Evolutionary conservation across 2,329 filamentous ascomycete genomes (phyloP), one percentile per base, ranked within the genome.

Genomic region (Trichoderma hamatum): DNA sequence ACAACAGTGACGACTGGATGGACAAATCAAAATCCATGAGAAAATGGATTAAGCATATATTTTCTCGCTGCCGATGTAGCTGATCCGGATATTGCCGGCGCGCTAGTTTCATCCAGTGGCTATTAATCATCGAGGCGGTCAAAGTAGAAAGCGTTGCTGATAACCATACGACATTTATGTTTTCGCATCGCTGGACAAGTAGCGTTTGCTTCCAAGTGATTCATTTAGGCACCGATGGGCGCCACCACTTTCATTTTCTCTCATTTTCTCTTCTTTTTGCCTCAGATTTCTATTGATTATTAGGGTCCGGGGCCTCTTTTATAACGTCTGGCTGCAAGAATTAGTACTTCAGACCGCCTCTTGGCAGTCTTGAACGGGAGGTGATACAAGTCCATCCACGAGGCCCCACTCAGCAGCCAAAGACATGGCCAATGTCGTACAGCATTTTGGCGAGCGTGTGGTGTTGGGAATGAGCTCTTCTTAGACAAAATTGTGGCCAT

Each of bases 351-450:
- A 46, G 62, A 65, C 62, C 62, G 62, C 34, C 21, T 49, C 51
- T 13, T 46, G 19, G 7, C 5, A 43, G 34, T 3, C 46, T 46
- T 19, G 5, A 65, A 21, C 13, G 26, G 16, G 21, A 30, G 19
- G 62, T 66, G 16, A 49, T 34, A 66, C 62, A 66, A 11, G n/a
- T 5, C 51, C 36, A 49, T 19, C 26, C n/a, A 55, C n/a, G 24
- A 43, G 19, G 11, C 7, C 46, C 34, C 30, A n/a, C 34, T 43
- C 28, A 26, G 24, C 28, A 5, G 11, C 3, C 4, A 65, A 24
- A 46, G 19, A 34, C 62, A 32, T 14, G 9, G 43, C 7, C n/a
- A 26, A 9, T 26, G 52, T 66, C 24, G 3, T 26, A 66, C 62
- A 24, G 19, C 4, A 1, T 11, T 43, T 43, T 19, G 26, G 24